Evolutionary conservation across 1,284 basidiomycete species (phyloP).

Genomic region (Papiliotrema terrestris): DNA sequence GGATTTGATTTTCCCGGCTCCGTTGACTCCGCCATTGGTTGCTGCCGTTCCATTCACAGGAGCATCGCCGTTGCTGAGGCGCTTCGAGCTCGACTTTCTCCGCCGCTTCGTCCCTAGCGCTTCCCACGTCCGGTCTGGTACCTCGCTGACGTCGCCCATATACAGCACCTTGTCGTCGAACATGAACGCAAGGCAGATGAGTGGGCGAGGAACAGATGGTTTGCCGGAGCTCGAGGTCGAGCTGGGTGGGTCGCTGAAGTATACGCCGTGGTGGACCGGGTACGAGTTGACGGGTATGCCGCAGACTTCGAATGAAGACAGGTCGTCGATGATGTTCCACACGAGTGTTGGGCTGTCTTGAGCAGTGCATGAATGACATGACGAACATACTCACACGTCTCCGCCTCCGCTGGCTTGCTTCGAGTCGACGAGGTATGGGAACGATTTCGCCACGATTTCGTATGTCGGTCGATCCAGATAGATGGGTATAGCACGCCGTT

Average conservation of each 20-base stretch:
- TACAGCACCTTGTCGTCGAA: slow-evolving; percentile 29
- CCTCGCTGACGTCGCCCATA: slow-evolving; percentile 29
- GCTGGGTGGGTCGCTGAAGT: slow-evolving; percentile 3
- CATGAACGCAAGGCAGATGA: slow-evolving; percentile 35
- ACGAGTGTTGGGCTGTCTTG: slow-evolving; percentile 28
- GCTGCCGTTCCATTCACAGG: background rate
- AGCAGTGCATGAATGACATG: background rate
- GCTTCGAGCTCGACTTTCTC: background rate
- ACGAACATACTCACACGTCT: slow-evolving; percentile 39
- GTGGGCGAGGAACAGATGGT: slow-evolving; percentile 10
- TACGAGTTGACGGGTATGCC: slow-evolving; percentile 37
- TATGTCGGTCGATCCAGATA: slow-evolving; percentile 41
- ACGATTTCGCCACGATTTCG: slow-evolving; percentile 38
- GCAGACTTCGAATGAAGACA: slow-evolving; percentile 32
- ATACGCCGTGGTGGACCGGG: slow-evolving; percentile 21
- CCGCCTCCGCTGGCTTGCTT: slow-evolving; percentile 50
- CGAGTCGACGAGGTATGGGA: slow-evolving; percentile 49
- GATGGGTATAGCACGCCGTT: slow-evolving; percentile 38
- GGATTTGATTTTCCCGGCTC: background rate
- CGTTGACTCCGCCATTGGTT: background rate
- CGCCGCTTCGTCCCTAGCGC: slow-evolving; percentile 1
- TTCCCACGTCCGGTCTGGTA: slow-evolving; percentile 15
- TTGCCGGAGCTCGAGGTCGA: background rate
- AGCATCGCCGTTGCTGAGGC: background rate
- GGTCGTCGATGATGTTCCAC: slow-evolving; percentile 40